These are phyloP conservation scores for Priceomyces fermenticarens DNA, from an alignment of 805 yeast genomes.

Conservation along the genomic window DNA sequence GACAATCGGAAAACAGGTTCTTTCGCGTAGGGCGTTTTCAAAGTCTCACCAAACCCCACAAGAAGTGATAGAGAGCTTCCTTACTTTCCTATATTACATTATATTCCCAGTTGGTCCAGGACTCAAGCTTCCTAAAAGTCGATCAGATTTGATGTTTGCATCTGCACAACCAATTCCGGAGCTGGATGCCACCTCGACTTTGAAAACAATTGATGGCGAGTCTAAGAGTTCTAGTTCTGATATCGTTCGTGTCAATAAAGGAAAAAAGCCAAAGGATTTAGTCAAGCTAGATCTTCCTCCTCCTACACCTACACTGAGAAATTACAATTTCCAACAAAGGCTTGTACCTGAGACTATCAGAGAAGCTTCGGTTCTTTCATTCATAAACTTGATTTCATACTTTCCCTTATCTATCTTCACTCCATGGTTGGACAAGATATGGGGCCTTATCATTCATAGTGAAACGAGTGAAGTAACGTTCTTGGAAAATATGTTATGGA, in stretches of 20 bases:
- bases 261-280: constrained; percentile 30
- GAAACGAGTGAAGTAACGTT: constrained; percentile 34
- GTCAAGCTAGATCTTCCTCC: constrained; percentile 14
- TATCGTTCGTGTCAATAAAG: constrained; percentile 27
- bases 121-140: constrained; percentile 6
- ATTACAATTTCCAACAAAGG: constrained; percentile 22
- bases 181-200: constrained; percentile 33
- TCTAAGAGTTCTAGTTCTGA: constrained; percentile 11
- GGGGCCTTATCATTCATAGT: constrained; percentile 31
- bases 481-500: constrained; percentile 48
- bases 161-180: constrained; percentile 40
- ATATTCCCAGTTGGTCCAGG: constrained; percentile 38
- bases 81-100: constrained; percentile 39
- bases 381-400: constrained; percentile 54
- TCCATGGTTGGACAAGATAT: constrained; percentile 47
- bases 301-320: constrained; percentile 4
- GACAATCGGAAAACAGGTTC: constrained; percentile 45
- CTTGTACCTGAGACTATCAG: constrained; percentile 38
- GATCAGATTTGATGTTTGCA: constrained; percentile 14
- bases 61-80: constrained; percentile 30
- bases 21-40: constrained; percentile 22
- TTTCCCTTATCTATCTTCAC: constrained; percentile 41
- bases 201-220: constrained; percentile 24
- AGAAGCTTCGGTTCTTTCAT: constrained; percentile 45
- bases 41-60: constrained; percentile 4